Evolutionary conservation across 2,329 filamentous ascomycete genomes (phyloP).

Genomic region (Calonectria fujianensis): DNA sequence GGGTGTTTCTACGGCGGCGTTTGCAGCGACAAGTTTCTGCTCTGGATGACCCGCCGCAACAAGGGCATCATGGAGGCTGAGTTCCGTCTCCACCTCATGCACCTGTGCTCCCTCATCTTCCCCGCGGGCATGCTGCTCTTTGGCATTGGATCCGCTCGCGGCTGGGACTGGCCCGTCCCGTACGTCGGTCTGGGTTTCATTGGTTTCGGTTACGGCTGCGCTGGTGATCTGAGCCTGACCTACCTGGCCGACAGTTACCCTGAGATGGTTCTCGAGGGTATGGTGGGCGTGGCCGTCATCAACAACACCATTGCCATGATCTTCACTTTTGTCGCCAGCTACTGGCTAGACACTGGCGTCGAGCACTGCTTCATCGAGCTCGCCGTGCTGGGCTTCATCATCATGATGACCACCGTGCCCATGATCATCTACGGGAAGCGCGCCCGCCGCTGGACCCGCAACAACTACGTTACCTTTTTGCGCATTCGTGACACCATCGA

Average conservation of each 20-base stretch:
- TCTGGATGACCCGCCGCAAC: conserved; percentile 73
- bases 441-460: conserved; percentile 67
- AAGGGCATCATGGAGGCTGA: conserved; percentile 74
- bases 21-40: conserved; percentile 73
- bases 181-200: conserved; percentile 75
- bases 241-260: conserved; percentile 75
- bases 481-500: conserved; percentile 67
- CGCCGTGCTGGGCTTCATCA: conserved; percentile 69
- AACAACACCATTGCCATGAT: conserved; percentile 74
- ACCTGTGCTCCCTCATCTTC: conserved; percentile 69
- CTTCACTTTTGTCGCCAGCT: conserved; percentile 71
- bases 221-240: conserved; percentile 73
- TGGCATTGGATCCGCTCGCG: conserved; percentile 69
- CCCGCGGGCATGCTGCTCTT: conserved; percentile 72
- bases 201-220: conserved; percentile 76
- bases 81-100: conserved; percentile 71
- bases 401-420: conserved; percentile 69
- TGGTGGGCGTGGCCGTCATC: conserved; percentile 75
- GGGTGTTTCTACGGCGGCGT: conserved; percentile 76
- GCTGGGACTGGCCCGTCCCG: conserved; percentile 71
- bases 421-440: conserved; percentile 74
- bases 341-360: conserved; percentile 69
- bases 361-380: conserved; percentile 71
- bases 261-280: conserved; percentile 74
- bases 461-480: conserved; percentile 67